Conservation (phyloP, 2,329 filamentous ascomycete genomes). For the Coleophoma eucalyptorum region DNA sequence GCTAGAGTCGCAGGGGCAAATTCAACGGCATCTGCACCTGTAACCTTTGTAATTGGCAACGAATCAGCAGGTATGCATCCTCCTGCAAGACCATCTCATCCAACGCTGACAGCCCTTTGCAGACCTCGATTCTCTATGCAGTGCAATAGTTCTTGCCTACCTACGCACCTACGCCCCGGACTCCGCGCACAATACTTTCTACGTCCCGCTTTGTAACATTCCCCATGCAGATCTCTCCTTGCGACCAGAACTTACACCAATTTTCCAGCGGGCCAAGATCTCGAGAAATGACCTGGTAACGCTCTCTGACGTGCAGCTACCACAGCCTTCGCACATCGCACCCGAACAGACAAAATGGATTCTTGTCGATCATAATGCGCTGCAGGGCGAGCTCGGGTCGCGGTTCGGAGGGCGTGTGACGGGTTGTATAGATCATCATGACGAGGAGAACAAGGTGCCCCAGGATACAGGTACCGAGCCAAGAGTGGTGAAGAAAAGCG, state of each 20-base stretch:
- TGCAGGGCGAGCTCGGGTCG: slow-evolving; percentile 57
- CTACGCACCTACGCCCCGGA: slow-evolving; percentile 55
- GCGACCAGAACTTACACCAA: slow-evolving; percentile 68
- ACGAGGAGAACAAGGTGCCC: slow-evolving; percentile 59
- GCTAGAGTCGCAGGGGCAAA: slow-evolving; percentile 40
- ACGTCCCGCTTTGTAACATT: slow-evolving; percentile 73
- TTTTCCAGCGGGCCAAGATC: slow-evolving; percentile 59
- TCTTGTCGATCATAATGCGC: slow-evolving; percentile 75
- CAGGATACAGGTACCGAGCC: slow-evolving; percentile 42
- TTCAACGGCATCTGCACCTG: slow-evolving; percentile 40
- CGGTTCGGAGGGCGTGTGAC: slow-evolving; percentile 49
- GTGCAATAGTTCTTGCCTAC: slow-evolving; percentile 70
- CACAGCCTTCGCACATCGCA: slow-evolving; percentile 32
- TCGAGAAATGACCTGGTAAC: slow-evolving; percentile 61
- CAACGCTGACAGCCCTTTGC: not conserved
- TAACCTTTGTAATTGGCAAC: slow-evolving; percentile 57
- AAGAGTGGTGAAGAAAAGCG: slow-evolving; percentile 60
- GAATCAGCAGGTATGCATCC: slow-evolving; percentile 55
- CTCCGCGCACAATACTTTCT: slow-evolving; percentile 39
- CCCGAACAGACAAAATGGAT: slow-evolving; percentile 63
- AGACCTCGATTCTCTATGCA: slow-evolving; percentile 81
- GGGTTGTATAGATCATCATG: slow-evolving; percentile 76
- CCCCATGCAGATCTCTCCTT: slow-evolving; percentile 62
- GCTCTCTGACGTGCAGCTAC: slow-evolving; percentile 45
- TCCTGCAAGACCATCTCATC: not conserved